These are phyloP conservation scores for Apiotrichum gamsii DNA, from an alignment of 1,284 basidiomycete genomes.

Conservation along the genomic window DNA sequence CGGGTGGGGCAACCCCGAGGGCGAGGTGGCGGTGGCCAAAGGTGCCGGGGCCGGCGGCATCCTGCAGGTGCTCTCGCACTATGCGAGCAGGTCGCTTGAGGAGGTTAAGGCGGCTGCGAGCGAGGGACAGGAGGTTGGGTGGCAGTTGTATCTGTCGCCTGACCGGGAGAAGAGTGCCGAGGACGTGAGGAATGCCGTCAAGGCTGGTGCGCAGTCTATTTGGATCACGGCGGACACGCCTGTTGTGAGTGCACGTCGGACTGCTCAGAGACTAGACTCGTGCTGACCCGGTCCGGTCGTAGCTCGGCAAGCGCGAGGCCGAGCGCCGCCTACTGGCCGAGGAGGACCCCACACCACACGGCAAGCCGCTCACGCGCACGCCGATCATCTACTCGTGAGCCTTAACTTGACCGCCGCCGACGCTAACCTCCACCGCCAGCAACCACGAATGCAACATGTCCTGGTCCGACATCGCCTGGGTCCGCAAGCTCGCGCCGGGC, in stretches of 20 bases:
- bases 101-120: slow-evolving; percentile 46
- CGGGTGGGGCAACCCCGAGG: slow-evolving; percentile 47
- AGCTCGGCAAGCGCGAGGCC: slow-evolving; percentile 21
- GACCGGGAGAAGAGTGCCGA: slow-evolving; percentile 39
- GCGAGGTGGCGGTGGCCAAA: slow-evolving; percentile 48
- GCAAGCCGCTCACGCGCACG: slow-evolving; percentile 10
- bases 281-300: too few species aligned
- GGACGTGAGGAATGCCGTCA: slow-evolving; percentile 43
- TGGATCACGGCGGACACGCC: slow-evolving; percentile 50
- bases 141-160: slow-evolving; percentile 38
- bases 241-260: slow-evolving; percentile 33
- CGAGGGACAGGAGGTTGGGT: slow-evolving; percentile 32
- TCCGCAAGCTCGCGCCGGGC: slow-evolving; percentile 42
- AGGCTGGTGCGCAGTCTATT: slow-evolving; percentile 44
- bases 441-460: slow-evolving; percentile 9
- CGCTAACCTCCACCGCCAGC: too few species aligned
- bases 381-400: not conserved
- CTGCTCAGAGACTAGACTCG: too few species aligned
- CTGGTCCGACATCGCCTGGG: slow-evolving; percentile 50
- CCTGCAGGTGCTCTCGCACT: slow-evolving; percentile 49
- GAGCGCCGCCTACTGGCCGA: slow-evolving; percentile 16
- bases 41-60: slow-evolving; percentile 45
- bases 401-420: too few species aligned
- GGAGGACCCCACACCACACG: slow-evolving; percentile 11
- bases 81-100: slow-evolving; percentile 46